Evolutionary conservation across 1,284 basidiomycete species (phyloP).

Genomic region (Schizophyllum amplum): DNA sequence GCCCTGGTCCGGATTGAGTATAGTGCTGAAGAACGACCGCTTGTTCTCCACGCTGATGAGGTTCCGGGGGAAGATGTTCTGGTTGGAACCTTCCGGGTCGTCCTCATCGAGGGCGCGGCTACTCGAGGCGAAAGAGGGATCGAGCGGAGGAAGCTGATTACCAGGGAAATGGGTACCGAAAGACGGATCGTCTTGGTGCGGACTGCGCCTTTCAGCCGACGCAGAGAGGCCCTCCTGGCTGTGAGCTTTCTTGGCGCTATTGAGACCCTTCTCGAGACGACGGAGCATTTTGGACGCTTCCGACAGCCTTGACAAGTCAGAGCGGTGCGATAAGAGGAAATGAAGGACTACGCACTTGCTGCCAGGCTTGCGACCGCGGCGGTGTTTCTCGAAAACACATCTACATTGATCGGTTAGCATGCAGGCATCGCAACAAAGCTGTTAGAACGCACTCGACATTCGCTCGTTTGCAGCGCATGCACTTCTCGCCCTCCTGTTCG

Average conservation of each 20-base stretch:
- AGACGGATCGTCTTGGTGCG: constrained; percentile 18
- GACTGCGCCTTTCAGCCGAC: constrained; percentile 26
- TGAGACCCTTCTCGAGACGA: constrained; percentile 73
- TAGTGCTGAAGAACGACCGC: constrained; percentile 70
- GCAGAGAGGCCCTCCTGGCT: constrained; percentile 19
- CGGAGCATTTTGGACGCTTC: constrained; percentile 83
- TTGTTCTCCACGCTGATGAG: constrained; percentile 63
- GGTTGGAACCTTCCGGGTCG: constrained; percentile 47
- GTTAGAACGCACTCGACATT: constrained; percentile 51
- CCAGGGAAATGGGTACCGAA: constrained; percentile 30
- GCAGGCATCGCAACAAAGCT: constrained; percentile 8
- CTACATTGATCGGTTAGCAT: constrained; percentile 26
- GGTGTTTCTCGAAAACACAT: constrained; percentile 79
- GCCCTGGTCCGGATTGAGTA: constrained; percentile 58
- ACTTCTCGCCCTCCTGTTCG: constrained; percentile 67
- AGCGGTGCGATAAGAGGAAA: constrained; percentile 5
- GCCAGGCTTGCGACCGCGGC: constrained; percentile 78
- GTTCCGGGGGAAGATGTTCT: constrained; percentile 61
- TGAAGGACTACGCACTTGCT: constrained; percentile 54
- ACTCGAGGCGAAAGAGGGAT: constrained; percentile 19
- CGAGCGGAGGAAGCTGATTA: constrained; percentile 40
- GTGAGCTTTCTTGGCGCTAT: constrained; percentile 64
- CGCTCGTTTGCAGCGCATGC: constrained; percentile 72
- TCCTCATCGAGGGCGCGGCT: constrained; percentile 46
- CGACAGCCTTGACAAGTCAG: constrained; percentile 45